phyloP scores from a whole-genome alignment of 2,329 filamentous ascomycete species.

The Teratosphaeria pseudoeucalypti region DNA sequence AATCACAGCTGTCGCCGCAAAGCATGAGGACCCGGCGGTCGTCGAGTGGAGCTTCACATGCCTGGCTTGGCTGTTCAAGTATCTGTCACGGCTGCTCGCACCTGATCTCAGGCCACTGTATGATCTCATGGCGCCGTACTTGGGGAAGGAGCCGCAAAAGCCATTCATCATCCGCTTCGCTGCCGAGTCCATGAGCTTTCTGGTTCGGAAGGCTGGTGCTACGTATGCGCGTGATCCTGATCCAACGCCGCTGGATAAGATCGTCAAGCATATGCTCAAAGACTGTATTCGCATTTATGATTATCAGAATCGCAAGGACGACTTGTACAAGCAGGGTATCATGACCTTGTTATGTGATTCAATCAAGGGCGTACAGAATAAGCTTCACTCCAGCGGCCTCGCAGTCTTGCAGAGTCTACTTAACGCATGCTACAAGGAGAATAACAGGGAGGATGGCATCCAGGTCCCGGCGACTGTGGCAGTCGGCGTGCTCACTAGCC shows the following conservation, averaged over 20 bases:
- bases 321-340: constrained; percentile 71
- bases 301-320: constrained; percentile 30
- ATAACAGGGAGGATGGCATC: constrained; percentile 10
- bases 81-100: constrained; percentile 76
- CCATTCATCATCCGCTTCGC: constrained; percentile 84
- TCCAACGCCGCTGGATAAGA: constrained; percentile 52
- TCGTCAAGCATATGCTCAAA: constrained; percentile 61
- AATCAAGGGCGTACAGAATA: constrained; percentile 50
- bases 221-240: constrained; percentile 57
- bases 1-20: constrained; percentile 67
- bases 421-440: constrained; percentile 4
- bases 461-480: constrained; percentile 44
- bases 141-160: constrained; percentile 74
- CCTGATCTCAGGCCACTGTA: constrained; percentile 78
- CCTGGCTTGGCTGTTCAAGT: constrained; percentile 94
- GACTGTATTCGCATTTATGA: constrained; percentile 42
- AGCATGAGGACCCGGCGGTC: constrained; percentile 63
- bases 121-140: constrained; percentile 68
- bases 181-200: constrained; percentile 87
- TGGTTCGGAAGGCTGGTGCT: constrained; percentile 78
- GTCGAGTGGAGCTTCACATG: constrained; percentile 96
- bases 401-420: constrained; percentile 45
- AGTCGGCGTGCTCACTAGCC: constrained; percentile 65
- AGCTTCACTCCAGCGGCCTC: constrained; percentile 47
- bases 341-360: constrained; percentile 90